phyloP scores from a whole-genome alignment of 176 grass and related monocot species.

The Zoysia japonica region DNA sequence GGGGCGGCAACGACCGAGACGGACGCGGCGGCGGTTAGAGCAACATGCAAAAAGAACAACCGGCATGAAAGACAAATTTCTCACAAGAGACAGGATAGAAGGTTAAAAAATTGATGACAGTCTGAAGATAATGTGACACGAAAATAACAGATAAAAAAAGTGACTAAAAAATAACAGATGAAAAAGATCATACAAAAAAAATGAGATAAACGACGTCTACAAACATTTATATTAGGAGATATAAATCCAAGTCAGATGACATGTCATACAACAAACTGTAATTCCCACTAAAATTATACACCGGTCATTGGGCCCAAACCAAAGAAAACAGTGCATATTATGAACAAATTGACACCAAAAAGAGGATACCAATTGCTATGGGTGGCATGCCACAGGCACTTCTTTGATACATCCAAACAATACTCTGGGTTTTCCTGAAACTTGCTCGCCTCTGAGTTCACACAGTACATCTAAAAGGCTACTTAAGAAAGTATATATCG shows the following conservation, averaged over 20 bases:
- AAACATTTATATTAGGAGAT: not conserved
- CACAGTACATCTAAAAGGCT: conserved; percentile 36
- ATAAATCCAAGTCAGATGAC: conserved; percentile 21
- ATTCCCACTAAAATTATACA: conserved; percentile 41
- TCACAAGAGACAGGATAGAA: too few species aligned
- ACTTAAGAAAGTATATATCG: conserved; percentile 42
- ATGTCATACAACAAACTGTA: conserved; percentile 29
- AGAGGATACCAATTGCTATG: not conserved
- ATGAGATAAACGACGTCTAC: too few species aligned
- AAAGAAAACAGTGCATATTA: conserved; percentile 43
- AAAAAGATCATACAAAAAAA: too few species aligned
- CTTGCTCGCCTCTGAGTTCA: conserved; percentile 1
- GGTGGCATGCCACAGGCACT: conserved; percentile 2
- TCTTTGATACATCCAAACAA: conserved; percentile 32
- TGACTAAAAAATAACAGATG: too few species aligned
- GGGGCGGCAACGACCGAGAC: too few species aligned
- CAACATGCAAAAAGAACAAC: too few species aligned
- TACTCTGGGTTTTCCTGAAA: conserved; percentile 9
- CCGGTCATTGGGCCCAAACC: conserved; percentile 10
- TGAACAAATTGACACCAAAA: conserved; percentile 49
- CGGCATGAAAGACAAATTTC: too few species aligned
- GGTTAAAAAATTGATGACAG: too few species aligned
- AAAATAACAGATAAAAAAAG: too few species aligned
- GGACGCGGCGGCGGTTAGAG: too few species aligned
- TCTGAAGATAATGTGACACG: too few species aligned